Percentiles rank a stretch among this genome's conserved stretches.
phyloP scores from a whole-genome alignment of 257 asterid genomes.

The Nicotiana noctiflora region DNA sequence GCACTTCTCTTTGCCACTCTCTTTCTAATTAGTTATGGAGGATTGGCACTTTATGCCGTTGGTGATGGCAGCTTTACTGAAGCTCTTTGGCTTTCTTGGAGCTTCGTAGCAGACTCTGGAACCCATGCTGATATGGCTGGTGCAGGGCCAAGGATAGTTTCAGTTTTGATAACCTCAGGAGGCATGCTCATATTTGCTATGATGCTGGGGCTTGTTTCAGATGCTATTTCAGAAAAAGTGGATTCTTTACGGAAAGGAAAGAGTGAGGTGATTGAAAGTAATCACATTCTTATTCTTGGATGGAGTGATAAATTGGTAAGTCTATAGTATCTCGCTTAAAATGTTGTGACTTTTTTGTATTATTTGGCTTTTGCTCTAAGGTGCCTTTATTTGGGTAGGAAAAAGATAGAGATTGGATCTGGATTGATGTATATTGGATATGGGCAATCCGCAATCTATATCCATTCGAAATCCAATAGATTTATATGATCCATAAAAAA shows the following conservation, averaged over 20 bases:
- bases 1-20: slow-evolving; percentile 96
- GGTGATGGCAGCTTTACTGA: slow-evolving; percentile 84
- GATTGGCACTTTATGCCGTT: slow-evolving; percentile 87
- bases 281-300: slow-evolving; percentile 94
- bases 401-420: background rate
- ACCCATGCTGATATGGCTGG: slow-evolving; percentile 91
- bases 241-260: slow-evolving; percentile 95
- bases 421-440: background rate
- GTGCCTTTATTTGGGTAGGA: background rate
- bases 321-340: slow-evolving; percentile 6
- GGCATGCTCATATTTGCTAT: slow-evolving; percentile 99
- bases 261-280: slow-evolving; percentile 92
- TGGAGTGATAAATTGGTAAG: slow-evolving; percentile 99
- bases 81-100: slow-evolving; percentile 98
- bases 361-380: slow-evolving; percentile 9
- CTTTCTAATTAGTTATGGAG: slow-evolving; percentile 89
- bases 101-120: slow-evolving; percentile 94
- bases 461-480: background rate
- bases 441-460: background rate
- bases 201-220: slow-evolving; percentile 99
- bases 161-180: slow-evolving; percentile 90
- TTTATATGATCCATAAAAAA: background rate
- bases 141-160: slow-evolving; percentile 80
- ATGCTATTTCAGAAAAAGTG: slow-evolving; percentile 96
- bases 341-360: slow-evolving; percentile 1